Evolutionary conservation across 2,329 filamentous ascomycete genomes (phyloP), one percentile per base, ranked within the genome.

Genomic region (Stemphylium beticola): DNA sequence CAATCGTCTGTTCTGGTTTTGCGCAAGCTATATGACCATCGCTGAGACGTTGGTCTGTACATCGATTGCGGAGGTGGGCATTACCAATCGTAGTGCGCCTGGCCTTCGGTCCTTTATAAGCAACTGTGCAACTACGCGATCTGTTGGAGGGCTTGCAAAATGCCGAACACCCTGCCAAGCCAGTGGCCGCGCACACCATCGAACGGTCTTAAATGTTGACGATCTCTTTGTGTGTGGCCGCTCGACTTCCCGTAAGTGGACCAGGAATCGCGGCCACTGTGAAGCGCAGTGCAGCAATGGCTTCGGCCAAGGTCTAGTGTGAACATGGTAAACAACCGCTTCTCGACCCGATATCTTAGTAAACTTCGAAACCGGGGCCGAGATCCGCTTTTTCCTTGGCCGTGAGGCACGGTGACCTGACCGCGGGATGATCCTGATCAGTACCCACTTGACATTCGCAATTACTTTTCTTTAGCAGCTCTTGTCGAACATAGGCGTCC

Each of bases 361-460:
- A 41, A 45, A 24, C 42, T 45, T 45, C 4, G 10, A 22, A 15
- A 20, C 43, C 36, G 15, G 31, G 31, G 9, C 10, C 22, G 17
- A 15, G 22, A n/a, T 12, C 44, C 36, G 15, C 49, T 48, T 40
- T 53, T 53, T 24, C n/a, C 48, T 50, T 50, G 48, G 48, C 48
- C 18, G 10, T 7, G 26, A 29, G 44, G 32, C 45, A 49, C 45
- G 33, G 46, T 44, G 45, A 38, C 45, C 36, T 53, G 32, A 22
- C 24, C 26, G 26, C 26, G 26, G 26, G 26, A 29, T 11, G 9
- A 43, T 29, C 24, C 12, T 17, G 40, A 45, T 45, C 37, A 14
- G 20, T 43, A 37, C 7, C 38, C 33, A 41, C 38, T 38, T 31
- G 3, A 46, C 24, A 12, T 48, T 29, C 17, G 22, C 36, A 42